Conservation (phyloP, 1,284 basidiomycete genomes). For the Flammula alnicola region DNA sequence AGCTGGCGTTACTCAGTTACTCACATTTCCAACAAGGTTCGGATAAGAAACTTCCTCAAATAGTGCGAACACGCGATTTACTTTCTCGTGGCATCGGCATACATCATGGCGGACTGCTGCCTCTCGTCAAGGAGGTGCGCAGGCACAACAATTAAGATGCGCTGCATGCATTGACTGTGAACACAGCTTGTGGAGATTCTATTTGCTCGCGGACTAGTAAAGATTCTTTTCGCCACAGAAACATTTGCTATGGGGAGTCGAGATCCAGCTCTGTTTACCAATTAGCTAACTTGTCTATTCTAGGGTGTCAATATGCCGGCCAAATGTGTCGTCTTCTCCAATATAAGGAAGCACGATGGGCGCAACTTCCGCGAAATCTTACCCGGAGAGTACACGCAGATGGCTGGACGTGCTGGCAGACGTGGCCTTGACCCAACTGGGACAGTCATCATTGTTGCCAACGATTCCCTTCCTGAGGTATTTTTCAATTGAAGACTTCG, state of each 20-base stretch:
- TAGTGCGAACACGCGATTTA: constrained; percentile 89
- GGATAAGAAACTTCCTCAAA: constrained; percentile 95
- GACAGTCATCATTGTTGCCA: constrained; percentile 91
- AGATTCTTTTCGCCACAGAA: constrained; percentile 97
- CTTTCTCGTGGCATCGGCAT: constrained; percentile 94
- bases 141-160: neutral
- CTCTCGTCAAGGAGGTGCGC: constrained; percentile 93
- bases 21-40: constrained; percentile 58
- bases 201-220: constrained; percentile 95
- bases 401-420: constrained; percentile 97
- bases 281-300: constrained; percentile 7
- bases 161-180: constrained; percentile 7
- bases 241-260: constrained; percentile 94
- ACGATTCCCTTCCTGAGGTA: constrained; percentile 88
- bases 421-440: constrained; percentile 95
- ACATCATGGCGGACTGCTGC: constrained; percentile 95
- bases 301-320: constrained; percentile 99
- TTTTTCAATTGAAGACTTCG: constrained; percentile 2
- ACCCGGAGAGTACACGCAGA: constrained; percentile 96
- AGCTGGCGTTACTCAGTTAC: neutral
- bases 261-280: neutral
- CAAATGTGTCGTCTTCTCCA: constrained; percentile 95
- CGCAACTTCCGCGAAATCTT: constrained; percentile 88
- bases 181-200: constrained; percentile 93
- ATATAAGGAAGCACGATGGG: constrained; percentile 96